These are phyloP conservation scores for Pisolithus orientalis DNA, from an alignment of 768 basidiomycete genomes.

Conservation along the genomic window DNA sequence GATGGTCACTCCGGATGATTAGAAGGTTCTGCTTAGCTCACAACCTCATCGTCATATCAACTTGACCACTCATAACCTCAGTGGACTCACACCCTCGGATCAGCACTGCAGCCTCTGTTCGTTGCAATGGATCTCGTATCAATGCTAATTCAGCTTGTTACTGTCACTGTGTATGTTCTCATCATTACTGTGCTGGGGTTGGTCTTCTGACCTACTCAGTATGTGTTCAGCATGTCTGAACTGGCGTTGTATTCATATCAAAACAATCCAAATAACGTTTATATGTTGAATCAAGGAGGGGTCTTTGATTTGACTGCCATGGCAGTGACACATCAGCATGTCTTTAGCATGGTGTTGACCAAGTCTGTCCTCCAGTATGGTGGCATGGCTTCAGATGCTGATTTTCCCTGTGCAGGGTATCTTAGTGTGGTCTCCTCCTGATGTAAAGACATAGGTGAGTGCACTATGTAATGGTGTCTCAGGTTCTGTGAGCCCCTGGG, in stretches of 20 bases:
- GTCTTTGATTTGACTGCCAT: conserved; percentile 81
- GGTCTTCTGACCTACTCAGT: conserved; percentile 91
- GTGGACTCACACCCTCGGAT: too few relatives aligned
- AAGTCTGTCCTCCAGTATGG: conserved; percentile 82
- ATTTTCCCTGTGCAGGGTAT: conserved; percentile 88
- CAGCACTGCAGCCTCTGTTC: too few relatives aligned
- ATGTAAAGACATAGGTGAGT: conserved; percentile 51
- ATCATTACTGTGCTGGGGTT: conserved; percentile 84
- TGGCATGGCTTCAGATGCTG: conserved; percentile 60
- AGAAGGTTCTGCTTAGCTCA: too few relatives aligned
- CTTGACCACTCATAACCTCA: too few relatives aligned
- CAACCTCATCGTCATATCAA: too few relatives aligned
- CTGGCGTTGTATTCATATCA: conserved; percentile 62
- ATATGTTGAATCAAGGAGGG: conserved; percentile 83
- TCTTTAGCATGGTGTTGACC: conserved; percentile 65
- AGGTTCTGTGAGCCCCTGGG: conserved; percentile 79
- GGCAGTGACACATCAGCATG: conserved; percentile 57
- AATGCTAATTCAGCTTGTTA: too few relatives aligned
- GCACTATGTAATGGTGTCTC: conserved; percentile 86
- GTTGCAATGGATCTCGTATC: too few relatives aligned
- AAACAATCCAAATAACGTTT: conserved; percentile 67
- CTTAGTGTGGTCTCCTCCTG: not conserved
- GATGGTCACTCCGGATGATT: too few relatives aligned
- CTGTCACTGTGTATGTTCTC: conserved; percentile 43
- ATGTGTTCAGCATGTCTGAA: conserved; percentile 80